Evolutionary conservation across 2,329 filamentous ascomycete genomes (phyloP).

Genomic region (Fusarium setosum): DNA sequence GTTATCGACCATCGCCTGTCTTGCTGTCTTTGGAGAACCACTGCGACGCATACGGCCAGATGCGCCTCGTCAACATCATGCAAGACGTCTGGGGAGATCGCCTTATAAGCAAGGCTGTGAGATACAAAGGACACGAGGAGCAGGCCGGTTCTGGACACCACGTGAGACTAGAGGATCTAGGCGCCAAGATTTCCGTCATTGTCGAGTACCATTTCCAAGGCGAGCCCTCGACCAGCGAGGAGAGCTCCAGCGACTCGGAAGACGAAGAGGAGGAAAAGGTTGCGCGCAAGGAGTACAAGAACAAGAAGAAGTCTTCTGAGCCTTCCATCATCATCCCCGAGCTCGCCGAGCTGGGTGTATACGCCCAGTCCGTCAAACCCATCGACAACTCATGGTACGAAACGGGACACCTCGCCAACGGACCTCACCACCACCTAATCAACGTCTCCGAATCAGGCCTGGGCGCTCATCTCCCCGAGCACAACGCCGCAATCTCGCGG

Average conservation of each 20-base stretch:
- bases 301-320: conserved; percentile 60
- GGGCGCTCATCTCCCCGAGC: conserved; percentile 60
- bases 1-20: conserved; percentile 65
- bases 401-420: conserved; percentile 59
- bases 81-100: conserved; percentile 70
- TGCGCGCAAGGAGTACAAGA: conserved; percentile 64
- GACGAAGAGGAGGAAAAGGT: conserved; percentile 56
- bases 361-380: conserved; percentile 77
- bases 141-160: conserved; percentile 63
- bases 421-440: conserved; percentile 73
- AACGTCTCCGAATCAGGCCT: conserved; percentile 75
- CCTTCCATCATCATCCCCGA: conserved; percentile 69
- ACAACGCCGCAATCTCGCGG: conserved; percentile 58
- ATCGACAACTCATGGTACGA: conserved; percentile 74
- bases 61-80: conserved; percentile 73
- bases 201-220: conserved; percentile 73
- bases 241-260: conserved; percentile 45
- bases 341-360: conserved; percentile 73
- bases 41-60: conserved; percentile 68
- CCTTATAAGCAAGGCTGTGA: conserved; percentile 67
- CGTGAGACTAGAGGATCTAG: conserved; percentile 68
- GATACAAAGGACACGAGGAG: conserved; percentile 65
- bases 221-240: conserved; percentile 57
- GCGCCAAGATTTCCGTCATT: conserved; percentile 73
- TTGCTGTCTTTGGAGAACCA: conserved; percentile 77